Base-by-base conservation (phyloP, 1,284 basidiomycete genomes). In the Trametes sp. region DNA sequence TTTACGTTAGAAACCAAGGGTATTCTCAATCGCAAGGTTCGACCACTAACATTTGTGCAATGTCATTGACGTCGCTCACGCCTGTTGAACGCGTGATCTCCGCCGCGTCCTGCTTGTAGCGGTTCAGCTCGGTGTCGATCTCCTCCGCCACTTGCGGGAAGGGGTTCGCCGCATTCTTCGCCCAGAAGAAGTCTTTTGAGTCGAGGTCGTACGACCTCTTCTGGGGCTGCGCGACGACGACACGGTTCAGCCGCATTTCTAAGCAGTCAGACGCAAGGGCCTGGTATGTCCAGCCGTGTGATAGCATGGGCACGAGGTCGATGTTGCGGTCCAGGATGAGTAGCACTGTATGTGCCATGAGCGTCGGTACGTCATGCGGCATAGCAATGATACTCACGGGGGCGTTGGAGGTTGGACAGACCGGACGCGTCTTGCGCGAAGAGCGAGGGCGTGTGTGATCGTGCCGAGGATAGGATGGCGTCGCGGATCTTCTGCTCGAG, bases 241-340 rank as follows among this genome's bases (percentile, higher is more conserved):
- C 96, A 13, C 97, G 89, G 77, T 99, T 99, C 19, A 99, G 85
- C 76, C 95, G 97, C 84, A 99, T 95, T 61, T 98, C 94, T 31
- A 99, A 87, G 64, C 98, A 98, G 74, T 99, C 98, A 52, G 97
- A 97, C 0, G 98, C 94, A 23, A 99, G 87, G 0, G 98, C 96
- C 78, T 99, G 98, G 73, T 99, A 99, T 31, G 98, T 99, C 98
- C 98, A 99, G 1, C 96, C 96, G 75, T 99, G 98, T 1, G 94
- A 93, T 16, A 99, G 78, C 85, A 98, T 95, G 4, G 98, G 94
- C 1, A 97, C 92, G 16, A 99, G 83, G 74, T 99, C 98, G 54
- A 99, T 84, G 71, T 98, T 99, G 33, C 98, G 87, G 74, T 99
- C 98, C 58, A 99, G 82, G 50, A 99, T 89, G 52, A 98, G 88